Base-by-base conservation (phyloP, 768 basidiomycete genomes). In the Gloeostereum incarnatum region DNA sequence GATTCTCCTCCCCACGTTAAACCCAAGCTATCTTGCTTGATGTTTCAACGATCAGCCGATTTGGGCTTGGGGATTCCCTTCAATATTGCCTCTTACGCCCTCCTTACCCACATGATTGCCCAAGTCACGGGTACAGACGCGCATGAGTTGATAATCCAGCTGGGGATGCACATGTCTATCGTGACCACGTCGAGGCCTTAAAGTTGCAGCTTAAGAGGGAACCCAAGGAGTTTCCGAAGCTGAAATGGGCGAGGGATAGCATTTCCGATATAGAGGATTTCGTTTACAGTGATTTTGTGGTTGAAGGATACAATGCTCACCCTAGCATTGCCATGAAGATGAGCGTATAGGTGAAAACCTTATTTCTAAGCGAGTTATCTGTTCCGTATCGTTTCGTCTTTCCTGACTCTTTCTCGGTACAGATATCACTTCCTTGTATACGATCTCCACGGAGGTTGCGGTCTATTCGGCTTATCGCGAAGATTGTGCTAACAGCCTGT, bases 11-110 rank as follows among this genome's bases (percentile, higher is more conserved):
- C 76, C 1, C 49, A 57, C 1, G 54, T 64, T 13, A 80, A 75
- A 46, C 82, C 81, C 6, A 74, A 73, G 40, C 80, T 98, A 13
- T 93, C 90, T 6, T 97, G 93, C 58, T 71, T 94, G 31, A 92
- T 98, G 91, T 97, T 82, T 65, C 94, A 98, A 54, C 87, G 96
- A 33, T 97, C 94, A 9, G 93, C 93, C 13, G 94, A 99, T 56
- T 75, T 97, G 6, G 94, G 94, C 1, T 86, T 99, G 26, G 94
- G 94, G 2, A 88, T 99, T 35, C 94, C 94, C 0, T 99, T 99
- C 75, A 99, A 99, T 60, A 98, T 99, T 59, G 96, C 94, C 9
- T 98, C 96, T 0, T 99, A 98, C 59, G 87, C 96, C 5, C 75
- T 99, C 16, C 77, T 99, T 38, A 96, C 93, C 0, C 92, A 97